Percentiles rank a stretch among this genome's conserved stretches.
Conservation (phyloP, 306 rosid genomes). For the Canavalia ensiformis region DNA sequence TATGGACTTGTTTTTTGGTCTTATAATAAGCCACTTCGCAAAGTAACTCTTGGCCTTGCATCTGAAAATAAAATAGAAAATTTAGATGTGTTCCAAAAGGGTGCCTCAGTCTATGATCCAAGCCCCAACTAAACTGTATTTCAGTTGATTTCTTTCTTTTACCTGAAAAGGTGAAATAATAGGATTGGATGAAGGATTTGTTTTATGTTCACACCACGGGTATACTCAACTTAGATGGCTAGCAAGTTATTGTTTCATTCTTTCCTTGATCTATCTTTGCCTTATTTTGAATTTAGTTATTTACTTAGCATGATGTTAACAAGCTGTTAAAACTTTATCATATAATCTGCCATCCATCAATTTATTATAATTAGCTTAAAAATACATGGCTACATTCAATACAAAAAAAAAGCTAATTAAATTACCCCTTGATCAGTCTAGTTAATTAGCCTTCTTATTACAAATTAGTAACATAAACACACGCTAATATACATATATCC, state of each 20-base stretch:
- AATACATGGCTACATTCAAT: background rate
- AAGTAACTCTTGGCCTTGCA: conserved; percentile 6
- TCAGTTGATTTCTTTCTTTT: background rate
- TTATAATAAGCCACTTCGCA: background rate
- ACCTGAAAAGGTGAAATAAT: background rate
- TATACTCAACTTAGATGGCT: background rate
- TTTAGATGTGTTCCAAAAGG: background rate
- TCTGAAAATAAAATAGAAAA: background rate
- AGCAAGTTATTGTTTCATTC: background rate
- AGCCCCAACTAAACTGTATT: background rate
- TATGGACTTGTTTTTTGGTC: conserved; percentile 25
- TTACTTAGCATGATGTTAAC: background rate
- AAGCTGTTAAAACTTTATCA: background rate
- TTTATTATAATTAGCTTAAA: conserved; percentile 31
- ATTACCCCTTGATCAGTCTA: conserved; percentile 7
- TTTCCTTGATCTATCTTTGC: background rate
- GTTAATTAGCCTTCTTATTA: conserved; percentile 43
- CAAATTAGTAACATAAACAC: conserved; percentile 30
- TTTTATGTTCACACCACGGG: conserved; percentile 2
- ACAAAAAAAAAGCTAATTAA: conserved; percentile 32
- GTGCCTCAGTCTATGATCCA: background rate
- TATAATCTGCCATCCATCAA: background rate
- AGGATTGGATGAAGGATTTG: background rate
- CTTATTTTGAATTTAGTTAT: background rate
- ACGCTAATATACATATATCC: conserved; percentile 16